These are phyloP conservation scores for Suillus subaureus DNA, from an alignment of 768 basidiomycete species.

Conservation along the genomic window DNA sequence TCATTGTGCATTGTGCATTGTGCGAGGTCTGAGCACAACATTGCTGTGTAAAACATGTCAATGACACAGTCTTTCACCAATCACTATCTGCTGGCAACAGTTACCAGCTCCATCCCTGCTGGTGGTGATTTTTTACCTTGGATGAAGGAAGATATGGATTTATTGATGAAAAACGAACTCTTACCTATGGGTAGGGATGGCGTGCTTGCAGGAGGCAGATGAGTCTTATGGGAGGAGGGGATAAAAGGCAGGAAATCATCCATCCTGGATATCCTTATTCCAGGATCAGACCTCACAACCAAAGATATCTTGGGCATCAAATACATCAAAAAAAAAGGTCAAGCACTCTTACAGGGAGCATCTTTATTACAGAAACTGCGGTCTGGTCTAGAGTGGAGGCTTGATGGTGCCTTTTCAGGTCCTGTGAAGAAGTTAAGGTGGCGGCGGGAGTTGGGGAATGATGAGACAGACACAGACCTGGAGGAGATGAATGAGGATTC, in stretches of 20 bases:
- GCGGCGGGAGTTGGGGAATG: neutral
- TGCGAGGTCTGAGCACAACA: too few relatives aligned
- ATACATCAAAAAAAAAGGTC: neutral
- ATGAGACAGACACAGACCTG: neutral
- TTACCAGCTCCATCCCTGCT: neutral
- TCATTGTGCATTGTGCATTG: too few relatives aligned
- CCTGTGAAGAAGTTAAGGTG: neutral
- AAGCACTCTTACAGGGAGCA: neutral
- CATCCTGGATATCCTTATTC: neutral
- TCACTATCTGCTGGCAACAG: neutral
- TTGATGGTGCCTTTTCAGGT: neutral
- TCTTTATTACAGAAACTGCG: neutral
- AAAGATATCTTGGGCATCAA: neutral
- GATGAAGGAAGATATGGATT: neutral
- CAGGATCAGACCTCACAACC: neutral
- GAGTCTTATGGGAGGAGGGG: neutral
- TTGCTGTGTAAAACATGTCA: too few relatives aligned
- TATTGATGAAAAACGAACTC: neutral
- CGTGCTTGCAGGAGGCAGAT: neutral
- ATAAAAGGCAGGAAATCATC: neutral
- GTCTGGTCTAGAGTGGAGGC: neutral
- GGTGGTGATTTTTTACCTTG: neutral
- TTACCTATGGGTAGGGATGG: neutral
- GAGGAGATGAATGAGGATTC: neutral
- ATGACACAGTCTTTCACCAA: neutral